Conservation (phyloP, 306 rosid species). For the Pachyrhizus erosus region DNA sequence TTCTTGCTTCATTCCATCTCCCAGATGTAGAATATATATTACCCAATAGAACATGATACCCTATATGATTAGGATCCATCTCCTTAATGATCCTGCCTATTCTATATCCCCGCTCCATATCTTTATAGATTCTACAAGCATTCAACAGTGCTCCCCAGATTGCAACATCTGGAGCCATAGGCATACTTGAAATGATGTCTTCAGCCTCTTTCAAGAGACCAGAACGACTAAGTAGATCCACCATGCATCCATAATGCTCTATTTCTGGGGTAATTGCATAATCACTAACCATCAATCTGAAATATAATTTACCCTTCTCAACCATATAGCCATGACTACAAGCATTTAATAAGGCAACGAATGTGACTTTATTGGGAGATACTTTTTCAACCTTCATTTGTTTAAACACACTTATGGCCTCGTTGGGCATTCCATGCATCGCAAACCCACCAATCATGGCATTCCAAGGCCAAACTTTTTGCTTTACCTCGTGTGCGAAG, state of each 20-base stretch:
- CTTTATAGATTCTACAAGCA: conserved; percentile 75
- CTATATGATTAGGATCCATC: conserved; percentile 63
- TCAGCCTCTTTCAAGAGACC: conserved; percentile 71
- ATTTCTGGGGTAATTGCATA: conserved; percentile 61
- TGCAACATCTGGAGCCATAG: conserved; percentile 64
- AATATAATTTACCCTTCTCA: conserved; percentile 58
- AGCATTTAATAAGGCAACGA: conserved; percentile 68
- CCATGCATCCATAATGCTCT: conserved; percentile 79
- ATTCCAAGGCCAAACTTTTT: conserved; percentile 77
- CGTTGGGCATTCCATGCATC: conserved; percentile 68
- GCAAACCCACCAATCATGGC: conserved; percentile 84
- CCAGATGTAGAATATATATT: conserved; percentile 71
- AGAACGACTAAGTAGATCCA: conserved; percentile 70
- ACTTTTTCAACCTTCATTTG: conserved; percentile 61
- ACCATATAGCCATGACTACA: conserved; percentile 78
- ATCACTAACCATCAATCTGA: conserved; percentile 57
- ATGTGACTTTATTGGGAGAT: conserved; percentile 67
- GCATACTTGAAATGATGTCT: conserved; percentile 64
- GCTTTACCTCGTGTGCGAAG: conserved; percentile 39
- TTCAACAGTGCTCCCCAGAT: conserved; percentile 73
- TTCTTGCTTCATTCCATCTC: conserved; percentile 70
- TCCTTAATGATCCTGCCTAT: conserved; percentile 60
- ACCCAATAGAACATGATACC: conserved; percentile 63
- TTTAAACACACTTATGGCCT: conserved; percentile 58
- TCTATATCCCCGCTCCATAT: conserved; percentile 60